These are phyloP conservation scores for Russula sp. DNA, from an alignment of 768 basidiomycete genomes.

Conservation along the genomic window DNA sequence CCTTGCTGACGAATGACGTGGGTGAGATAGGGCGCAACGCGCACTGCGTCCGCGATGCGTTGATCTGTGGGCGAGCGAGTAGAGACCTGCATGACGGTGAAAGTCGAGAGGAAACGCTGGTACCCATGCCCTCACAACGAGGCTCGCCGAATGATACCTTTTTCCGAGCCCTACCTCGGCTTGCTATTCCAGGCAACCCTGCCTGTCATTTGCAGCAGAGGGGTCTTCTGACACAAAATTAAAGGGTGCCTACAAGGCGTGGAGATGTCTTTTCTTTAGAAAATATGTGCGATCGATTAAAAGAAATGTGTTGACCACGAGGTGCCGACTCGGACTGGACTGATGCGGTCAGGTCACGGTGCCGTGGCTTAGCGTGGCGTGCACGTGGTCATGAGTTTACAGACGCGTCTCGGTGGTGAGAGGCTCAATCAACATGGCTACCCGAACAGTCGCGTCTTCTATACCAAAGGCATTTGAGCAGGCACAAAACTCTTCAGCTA, in stretches of 20 bases:
- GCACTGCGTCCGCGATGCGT: constrained; percentile 27
- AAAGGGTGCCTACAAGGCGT: constrained; percentile 3
- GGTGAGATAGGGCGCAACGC: constrained; percentile 49
- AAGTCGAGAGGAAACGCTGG: constrained; percentile 22
- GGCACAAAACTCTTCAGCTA: constrained; percentile 63
- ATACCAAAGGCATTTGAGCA: constrained; percentile 74
- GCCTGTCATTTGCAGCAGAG: constrained; percentile 1
- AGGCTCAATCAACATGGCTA: background rate
- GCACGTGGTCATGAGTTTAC: constrained; percentile 4
- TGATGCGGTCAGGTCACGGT: no score
- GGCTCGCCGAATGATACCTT: constrained; percentile 12
- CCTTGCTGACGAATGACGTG: constrained; percentile 50
- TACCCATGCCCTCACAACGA: constrained; percentile 25
- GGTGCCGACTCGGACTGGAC: no score
- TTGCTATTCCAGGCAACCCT: constrained; percentile 18
- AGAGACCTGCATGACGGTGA: constrained; percentile 23
- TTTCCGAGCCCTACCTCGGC: constrained; percentile 9
- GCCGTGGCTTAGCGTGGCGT: background rate
- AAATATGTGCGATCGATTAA: background rate
- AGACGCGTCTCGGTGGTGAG: background rate
- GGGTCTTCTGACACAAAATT: constrained; percentile 13
- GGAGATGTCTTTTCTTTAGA: background rate
- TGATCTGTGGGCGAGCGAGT: constrained; percentile 25
- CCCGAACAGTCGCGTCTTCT: constrained; percentile 28
- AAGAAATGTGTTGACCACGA: background rate